Conservation (phyloP, 2,329 filamentous ascomycete species). For the Monosporascus sp. region DNA sequence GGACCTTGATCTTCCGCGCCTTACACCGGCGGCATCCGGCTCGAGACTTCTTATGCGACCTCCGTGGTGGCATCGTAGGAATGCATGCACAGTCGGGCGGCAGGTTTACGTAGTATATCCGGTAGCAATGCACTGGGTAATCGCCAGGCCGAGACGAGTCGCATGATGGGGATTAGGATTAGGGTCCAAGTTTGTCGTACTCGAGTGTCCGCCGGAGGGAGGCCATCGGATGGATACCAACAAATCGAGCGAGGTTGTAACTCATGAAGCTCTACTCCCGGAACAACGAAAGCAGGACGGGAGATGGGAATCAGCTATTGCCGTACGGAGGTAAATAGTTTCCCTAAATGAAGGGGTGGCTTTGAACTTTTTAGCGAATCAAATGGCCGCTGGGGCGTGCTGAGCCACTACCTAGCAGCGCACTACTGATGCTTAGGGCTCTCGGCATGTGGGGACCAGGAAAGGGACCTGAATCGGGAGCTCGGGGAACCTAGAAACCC, state of each 20-base stretch:
- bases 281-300: too few species aligned
- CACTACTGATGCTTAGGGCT: too few species aligned
- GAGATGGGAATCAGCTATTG: too few species aligned
- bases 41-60: constrained; percentile 66
- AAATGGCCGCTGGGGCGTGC: too few species aligned
- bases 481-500: not conserved
- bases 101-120: not conserved
- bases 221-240: not conserved
- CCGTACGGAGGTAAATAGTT: too few species aligned
- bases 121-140: not conserved
- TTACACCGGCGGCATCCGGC: constrained; percentile 64
- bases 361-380: too few species aligned
- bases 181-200: not conserved
- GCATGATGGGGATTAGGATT: not conserved
- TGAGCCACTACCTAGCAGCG: too few species aligned
- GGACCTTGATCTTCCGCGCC: constrained; percentile 64
- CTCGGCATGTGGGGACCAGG: too few species aligned
- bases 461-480: not conserved
- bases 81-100: not conserved
- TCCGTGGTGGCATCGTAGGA: constrained; percentile 54
- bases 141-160: not conserved
- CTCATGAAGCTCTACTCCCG: too few species aligned
- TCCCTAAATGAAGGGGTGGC: too few species aligned
- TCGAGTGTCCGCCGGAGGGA: not conserved
- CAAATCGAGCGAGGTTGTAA: not conserved